Evolutionary conservation across 768 basidiomycete species (phyloP).

Genomic region (Lentinula boryana): DNA sequence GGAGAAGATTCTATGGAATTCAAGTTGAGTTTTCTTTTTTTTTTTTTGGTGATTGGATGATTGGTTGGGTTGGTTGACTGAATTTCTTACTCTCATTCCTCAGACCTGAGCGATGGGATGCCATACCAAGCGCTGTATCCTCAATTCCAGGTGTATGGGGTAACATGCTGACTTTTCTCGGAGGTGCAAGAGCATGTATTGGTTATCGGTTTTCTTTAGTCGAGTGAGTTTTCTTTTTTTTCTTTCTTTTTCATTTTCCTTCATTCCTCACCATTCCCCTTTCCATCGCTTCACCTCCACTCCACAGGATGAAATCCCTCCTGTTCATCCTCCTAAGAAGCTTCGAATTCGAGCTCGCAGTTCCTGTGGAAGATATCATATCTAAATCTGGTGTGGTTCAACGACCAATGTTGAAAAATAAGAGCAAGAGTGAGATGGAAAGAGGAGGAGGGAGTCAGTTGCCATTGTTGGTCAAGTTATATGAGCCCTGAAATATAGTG

Average conservation of each 20-base stretch:
- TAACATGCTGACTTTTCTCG: slow-evolving; percentile 36
- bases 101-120: slow-evolving; percentile 63
- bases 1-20: slow-evolving; percentile 61
- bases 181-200: slow-evolving; percentile 41
- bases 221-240: slow-evolving; percentile 29
- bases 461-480: slow-evolving; percentile 11
- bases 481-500: neutral
- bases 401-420: slow-evolving; percentile 18
- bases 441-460: slow-evolving; percentile 18
- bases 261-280: neutral
- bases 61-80: too few relatives aligned
- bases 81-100: slow-evolving; percentile 18
- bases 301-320: slow-evolving; percentile 23
- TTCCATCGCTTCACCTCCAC: too few relatives aligned
- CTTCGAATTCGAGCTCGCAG: slow-evolving; percentile 31
- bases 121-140: slow-evolving; percentile 34
- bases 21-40: slow-evolving; percentile 36
- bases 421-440: slow-evolving; percentile 5
- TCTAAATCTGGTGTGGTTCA: slow-evolving; percentile 17
- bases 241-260: neutral
- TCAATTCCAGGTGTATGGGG: slow-evolving; percentile 54
- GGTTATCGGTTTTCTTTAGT: slow-evolving; percentile 39
- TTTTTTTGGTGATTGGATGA: neutral
- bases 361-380: slow-evolving; percentile 20
- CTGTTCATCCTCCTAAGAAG: slow-evolving; percentile 27